Base-by-base conservation (phyloP, 495 filamentous ascomycete genomes). In the Aspergillus cavernicola region DNA sequence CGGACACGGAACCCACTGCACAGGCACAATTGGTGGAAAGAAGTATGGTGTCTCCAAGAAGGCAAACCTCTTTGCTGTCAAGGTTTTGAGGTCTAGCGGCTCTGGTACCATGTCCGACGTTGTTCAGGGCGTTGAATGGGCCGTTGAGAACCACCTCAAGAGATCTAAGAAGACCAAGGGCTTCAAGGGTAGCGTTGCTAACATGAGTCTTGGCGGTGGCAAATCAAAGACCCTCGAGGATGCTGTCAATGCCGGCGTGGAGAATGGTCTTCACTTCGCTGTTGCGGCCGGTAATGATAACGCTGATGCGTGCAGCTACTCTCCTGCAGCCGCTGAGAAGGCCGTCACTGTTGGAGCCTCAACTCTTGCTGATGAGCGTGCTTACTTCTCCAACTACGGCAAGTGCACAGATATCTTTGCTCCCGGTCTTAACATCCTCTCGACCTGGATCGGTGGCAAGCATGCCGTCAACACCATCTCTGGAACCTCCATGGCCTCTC, bases 301-400 rank as follows among this genome's bases (percentile, higher is more conserved):
- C 61, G 87, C 90, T 52, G 91, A 99, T 75, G 95, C 95, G 46
- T 99, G 95, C 86, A 92, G 90, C 77, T 99, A 97, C 81, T 99
- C 95, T n/a, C 95, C 95, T 24, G 95, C 95, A 58, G 86, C 92
- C 45, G 89, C 95, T 56, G 82, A 85, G 61, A 90, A 92, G 67
- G 92, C 95, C 50, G 85, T 99, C 63, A 99, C 95, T 42, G 95
- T 99, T 53, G 95, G 92, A 67, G 95, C 95, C 56, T 95, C 90
- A 16, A 95, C 88, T 53, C 80, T 99, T 28, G 80, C 80, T 59
- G 95, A 99, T 70, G 89, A 91, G 80, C 92, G 95, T 72, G 95
- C 95, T 57, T 99, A 97, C 83, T 99, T 99, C 86, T 97, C 95
- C 83, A 99, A 99, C 86, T 97, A 85, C 74, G 95, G 95, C 69